Evolutionary conservation across 371 early-diverging fungal genomes (phyloP), one percentile per base, ranked within the genome.

Genomic region (Neoconidiobolus thromboides): DNA sequence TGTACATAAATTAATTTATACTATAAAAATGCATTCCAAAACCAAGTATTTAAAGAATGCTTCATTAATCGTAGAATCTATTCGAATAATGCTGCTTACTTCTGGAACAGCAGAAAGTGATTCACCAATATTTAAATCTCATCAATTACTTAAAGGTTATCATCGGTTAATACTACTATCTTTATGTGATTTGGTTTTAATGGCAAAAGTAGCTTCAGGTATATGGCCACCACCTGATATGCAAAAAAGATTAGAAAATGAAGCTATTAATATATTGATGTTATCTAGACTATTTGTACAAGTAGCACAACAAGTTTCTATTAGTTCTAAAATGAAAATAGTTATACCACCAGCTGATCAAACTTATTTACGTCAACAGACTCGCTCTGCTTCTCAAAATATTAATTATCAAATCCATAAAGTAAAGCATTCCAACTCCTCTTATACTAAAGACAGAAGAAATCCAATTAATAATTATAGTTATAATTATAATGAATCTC

Each of bases 71-170:
- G 83, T 91, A 2, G 78, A 85, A 43, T 77, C 88, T 10, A 82
- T 93, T 55, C 82, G 90, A 26, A 77, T 78, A 52, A 85, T 95
- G 86, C 73, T 95, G 56, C 76, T 81, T 26, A 76, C 89, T 12
- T 83, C 87, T 6, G 84, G 84, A 5, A 82, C 86, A 0, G 76
- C 83, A 10, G 81, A 79, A 15, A 79, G 78, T 58, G 83, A 86
- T 43, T 71, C 83, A 0, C 67, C 76, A 1, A 65, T 77, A 55
- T 76, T 87, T 63, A 75, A 79, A 49, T 70, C 73, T 14, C 79
- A 85, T 63, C 68, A 73, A 5, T 65, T 73, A 6, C 73, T 93
- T 36, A 74, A 81, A 63, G 68, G 73, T 48, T 80, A 86, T 63
- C 87, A 93, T 70, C 80, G 85, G 1, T 76, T 79, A 41, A 80